Evolutionary conservation across 257 asterid genomes (phyloP), one percentile per base, ranked within the genome.

Genomic region (Coffea canephora): DNA sequence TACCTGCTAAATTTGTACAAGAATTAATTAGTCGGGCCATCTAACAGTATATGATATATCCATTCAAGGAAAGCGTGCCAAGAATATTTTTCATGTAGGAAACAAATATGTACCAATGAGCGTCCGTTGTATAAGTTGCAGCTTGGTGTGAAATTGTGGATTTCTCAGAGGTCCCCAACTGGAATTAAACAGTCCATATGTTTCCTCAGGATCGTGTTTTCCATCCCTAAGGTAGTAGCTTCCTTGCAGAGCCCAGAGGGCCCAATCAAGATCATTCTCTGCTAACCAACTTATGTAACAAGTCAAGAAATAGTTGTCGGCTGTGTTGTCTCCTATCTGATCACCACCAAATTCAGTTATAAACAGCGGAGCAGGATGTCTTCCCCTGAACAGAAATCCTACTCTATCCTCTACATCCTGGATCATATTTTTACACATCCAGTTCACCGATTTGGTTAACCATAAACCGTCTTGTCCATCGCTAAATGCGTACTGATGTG

Each of bases 241-340:
- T 27, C 91, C 95, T 71, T 89, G 94, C 1, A 91, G 79, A 14
- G 91, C 87, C 96, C 97, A 90, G 0, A 88, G 5, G 5, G 84
- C 75, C 97, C 95, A 91, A 66, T 91, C 97, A 82, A 87, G 46
- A 74, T 92, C 96, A 71, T 65, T 75, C 12, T 85, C 85, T 23
- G 85, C 92, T 80, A 91, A 76, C 73, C 73, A 82, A n/a, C 80
- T 80, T 79, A 86, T 0, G 0, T 87, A 84, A 36, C 91, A 91
- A 48, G 78, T 54, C 80, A 88, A 76, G 67, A 85, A 91, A 50
- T 81, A 6, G 27, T 73, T 81, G 14, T 89, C 92, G 27, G 82
- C 88, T 66, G 67, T 55, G 18, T 70, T 77, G 45, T 5, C 61
- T 0, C 78, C 80, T 71, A 19, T 67, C 65, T 82, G 90, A 5